Evolutionary conservation across 225 moss, liverwort and hornwort genomes (phyloP).

Genomic region (Lunularia cruciata): DNA sequence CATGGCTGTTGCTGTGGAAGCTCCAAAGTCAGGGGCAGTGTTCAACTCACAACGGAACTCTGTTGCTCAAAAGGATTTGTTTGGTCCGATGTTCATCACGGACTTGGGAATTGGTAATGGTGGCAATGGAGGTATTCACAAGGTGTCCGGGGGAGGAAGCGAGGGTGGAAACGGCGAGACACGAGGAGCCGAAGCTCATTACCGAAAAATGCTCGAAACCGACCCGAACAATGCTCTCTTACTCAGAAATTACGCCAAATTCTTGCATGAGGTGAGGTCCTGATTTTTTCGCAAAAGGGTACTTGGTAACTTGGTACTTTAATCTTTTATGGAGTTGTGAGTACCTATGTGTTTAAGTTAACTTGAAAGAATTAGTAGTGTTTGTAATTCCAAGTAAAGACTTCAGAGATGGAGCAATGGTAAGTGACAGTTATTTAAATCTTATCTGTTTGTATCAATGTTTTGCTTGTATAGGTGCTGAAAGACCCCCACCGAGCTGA

Average conservation of each 20-base stretch:
- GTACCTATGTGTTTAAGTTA: neutral
- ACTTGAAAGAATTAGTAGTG: too few species aligned
- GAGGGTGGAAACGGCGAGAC: conserved; percentile 35
- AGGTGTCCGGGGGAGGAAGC: conserved; percentile 20
- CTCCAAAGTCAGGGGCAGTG: neutral
- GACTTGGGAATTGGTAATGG: conserved; percentile 35
- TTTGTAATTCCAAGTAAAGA: too few species aligned
- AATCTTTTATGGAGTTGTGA: neutral
- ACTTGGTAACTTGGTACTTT: too few species aligned
- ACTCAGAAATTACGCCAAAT: conserved; percentile 43
- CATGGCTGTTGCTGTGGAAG: conserved; percentile 6
- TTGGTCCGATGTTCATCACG: conserved; percentile 26
- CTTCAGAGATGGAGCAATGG: too few species aligned
- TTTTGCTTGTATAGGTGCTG: conserved; percentile 23
- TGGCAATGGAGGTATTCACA: conserved; percentile 18
- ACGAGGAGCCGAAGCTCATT: conserved; percentile 33
- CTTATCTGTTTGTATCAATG: neutral
- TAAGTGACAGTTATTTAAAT: too few species aligned
- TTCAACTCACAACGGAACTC: neutral
- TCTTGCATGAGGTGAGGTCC: conserved; percentile 34
- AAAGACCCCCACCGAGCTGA: conserved; percentile 39
- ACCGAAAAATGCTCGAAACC: conserved; percentile 31
- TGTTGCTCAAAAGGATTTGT: neutral
- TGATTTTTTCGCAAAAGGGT: too few species aligned
- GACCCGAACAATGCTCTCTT: conserved; percentile 37